A percentile compares a stretch with the other conserved stretches of the same genome.
These are phyloP conservation scores for Pilatotrama ljubarskyi DNA, from an alignment of 768 basidiomycete species.

Conservation along the genomic window DNA sequence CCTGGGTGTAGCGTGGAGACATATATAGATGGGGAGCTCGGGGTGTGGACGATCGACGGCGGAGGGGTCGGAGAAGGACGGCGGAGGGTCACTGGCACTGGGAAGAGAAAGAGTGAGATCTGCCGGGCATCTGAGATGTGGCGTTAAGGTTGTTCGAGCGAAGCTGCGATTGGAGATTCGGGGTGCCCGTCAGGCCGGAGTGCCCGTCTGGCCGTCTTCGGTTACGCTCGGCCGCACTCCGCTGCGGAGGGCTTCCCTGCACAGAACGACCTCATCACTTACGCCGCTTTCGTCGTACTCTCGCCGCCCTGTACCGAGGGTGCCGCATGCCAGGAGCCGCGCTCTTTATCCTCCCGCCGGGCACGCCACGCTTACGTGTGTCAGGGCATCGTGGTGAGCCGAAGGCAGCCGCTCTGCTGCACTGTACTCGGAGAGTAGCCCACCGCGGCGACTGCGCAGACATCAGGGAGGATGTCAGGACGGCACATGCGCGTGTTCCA, in stretches of 20 bases:
- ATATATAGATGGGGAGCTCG: not conserved
- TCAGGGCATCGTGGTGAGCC: no score
- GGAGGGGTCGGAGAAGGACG: not conserved
- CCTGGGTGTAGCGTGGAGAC: not conserved
- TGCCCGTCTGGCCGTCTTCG: not conserved
- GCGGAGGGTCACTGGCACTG: not conserved
- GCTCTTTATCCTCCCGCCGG: no score
- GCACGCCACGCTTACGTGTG: not conserved
- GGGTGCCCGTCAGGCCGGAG: slow-evolving; percentile 7
- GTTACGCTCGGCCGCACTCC: not conserved
- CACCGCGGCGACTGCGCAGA: not conserved
- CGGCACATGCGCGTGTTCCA: no score
- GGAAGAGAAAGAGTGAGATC: slow-evolving; percentile 5
- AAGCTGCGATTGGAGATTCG: slow-evolving; percentile 8
- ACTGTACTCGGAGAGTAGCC: no score
- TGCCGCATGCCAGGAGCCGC: no score
- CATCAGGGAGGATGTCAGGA: no score
- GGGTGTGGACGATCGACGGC: slow-evolving; percentile 4
- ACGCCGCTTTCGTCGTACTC: slow-evolving; percentile 8
- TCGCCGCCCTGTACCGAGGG: not conserved
- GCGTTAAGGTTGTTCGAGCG: slow-evolving; percentile 13
- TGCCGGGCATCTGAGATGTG: slow-evolving; percentile 17
- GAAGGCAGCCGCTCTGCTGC: no score
- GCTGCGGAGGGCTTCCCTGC: not conserved
- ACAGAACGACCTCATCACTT: not conserved